Evolutionary conservation across 768 basidiomycete species (phyloP), one percentile per base, ranked within the genome.

Genomic region (Lentinus tigrinus): DNA sequence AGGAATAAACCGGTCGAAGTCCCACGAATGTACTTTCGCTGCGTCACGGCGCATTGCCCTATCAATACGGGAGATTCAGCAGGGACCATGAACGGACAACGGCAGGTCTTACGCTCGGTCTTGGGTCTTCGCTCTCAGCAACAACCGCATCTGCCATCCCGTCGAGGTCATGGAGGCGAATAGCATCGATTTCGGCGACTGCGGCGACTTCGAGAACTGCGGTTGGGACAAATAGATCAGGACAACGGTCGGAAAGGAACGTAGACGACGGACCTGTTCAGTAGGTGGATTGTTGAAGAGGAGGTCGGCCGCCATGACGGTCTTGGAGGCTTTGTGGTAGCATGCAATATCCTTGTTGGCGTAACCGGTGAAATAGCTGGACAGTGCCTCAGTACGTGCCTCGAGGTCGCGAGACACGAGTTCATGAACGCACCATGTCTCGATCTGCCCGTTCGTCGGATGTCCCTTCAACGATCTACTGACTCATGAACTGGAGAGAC

Each of bases 341-440:
- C 88, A 91, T 0, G 90, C 88, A 11, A 92, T 80, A 54, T 93
- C 91, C 69, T 87, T 85, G 64, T 89, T 89, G 52, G 71, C 74
- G 65, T 81, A 79, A 4, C 85, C 85, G 16, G 83, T 74, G 66
- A 88, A 88, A 64, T 85, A 87, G 62, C 83, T 85, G 39, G 56
- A 50, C 10, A 31, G 4, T 10, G 10, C 28, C 10, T 31, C 28
- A 31, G 28, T 31, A 31, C 28, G 28, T 31, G 28, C 10, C 10
- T 10, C 19, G 39, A 14, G 39, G 39, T 6, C 39, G 19, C 19
- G 39, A 19, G 14, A 16, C 6, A 4, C 39, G 39, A 37, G 36
- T 37, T 8, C 8, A 16, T 17, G 16, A 10, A 50, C 52, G 23
- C 9, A 60, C 58, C 57, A 58, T 24, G 47, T 38, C 27, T 56